Conservation (phyloP, 1,284 basidiomycete species). For the Austroboletus rostrupii region DNA sequence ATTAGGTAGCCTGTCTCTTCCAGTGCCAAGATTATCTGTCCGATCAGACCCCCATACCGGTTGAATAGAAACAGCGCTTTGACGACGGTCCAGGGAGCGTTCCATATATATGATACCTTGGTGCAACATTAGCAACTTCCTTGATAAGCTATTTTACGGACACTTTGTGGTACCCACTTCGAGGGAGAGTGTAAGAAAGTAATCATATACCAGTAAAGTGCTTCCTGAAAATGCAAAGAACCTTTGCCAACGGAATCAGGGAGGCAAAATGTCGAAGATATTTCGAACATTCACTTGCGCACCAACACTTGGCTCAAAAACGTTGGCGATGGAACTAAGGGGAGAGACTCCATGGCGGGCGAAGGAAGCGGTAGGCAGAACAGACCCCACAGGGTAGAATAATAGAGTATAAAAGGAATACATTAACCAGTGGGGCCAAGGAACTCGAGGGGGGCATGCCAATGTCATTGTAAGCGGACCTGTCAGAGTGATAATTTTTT, state of each 20-base stretch:
- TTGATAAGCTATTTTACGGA: not conserved
- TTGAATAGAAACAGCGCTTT: slow-evolving; percentile 23
- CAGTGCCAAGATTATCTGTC: slow-evolving; percentile 19
- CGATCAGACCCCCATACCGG: slow-evolving; percentile 24
- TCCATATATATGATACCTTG: slow-evolving; percentile 20
- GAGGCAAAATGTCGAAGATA: not conserved
- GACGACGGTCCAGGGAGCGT: slow-evolving; percentile 11
- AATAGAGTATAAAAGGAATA: not conserved
- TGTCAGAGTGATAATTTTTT: too few species aligned
- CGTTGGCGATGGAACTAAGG: not conserved
- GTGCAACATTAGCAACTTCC: not conserved
- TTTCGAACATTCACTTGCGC: not conserved
- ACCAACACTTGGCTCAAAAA: not conserved
- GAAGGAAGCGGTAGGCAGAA: not conserved
- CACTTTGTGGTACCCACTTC: not conserved
- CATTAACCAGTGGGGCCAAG: too few species aligned
- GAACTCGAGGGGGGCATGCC: too few species aligned
- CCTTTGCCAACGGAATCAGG: not conserved
- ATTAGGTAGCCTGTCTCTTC: slow-evolving; percentile 21
- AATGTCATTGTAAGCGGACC: too few species aligned
- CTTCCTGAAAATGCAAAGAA: not conserved
- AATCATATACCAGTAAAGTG: slow-evolving; percentile 2
- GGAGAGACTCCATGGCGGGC: not conserved
- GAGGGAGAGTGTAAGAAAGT: slow-evolving; percentile 1
- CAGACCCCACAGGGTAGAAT: not conserved